These are phyloP conservation scores for Oemleria cerasiformis DNA, from an alignment of 306 rosid genomes.

Conservation along the genomic window DNA sequence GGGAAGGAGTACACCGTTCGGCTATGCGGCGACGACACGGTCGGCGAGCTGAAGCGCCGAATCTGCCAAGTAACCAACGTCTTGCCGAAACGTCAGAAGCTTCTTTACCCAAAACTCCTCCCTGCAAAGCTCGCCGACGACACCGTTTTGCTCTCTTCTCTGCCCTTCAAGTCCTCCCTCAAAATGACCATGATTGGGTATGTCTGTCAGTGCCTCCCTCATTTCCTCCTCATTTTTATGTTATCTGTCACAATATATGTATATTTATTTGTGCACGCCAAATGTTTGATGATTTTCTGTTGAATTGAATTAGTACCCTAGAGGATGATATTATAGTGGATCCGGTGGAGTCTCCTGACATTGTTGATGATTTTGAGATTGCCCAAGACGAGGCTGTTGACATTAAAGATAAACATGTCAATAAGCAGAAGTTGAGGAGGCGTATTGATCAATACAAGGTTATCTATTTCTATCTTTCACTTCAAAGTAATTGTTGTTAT, in stretches of 20 bases:
- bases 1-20: conserved; percentile 89
- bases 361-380: conserved; percentile 83
- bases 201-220: neutral
- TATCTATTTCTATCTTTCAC: neutral
- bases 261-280: neutral
- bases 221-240: neutral
- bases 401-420: conserved; percentile 66
- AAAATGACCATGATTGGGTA: conserved; percentile 95
- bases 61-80: conserved; percentile 87
- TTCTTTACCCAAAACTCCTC: conserved; percentile 68
- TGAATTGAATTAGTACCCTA: conserved; percentile 48
- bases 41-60: conserved; percentile 86
- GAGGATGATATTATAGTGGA: conserved; percentile 84
- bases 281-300: neutral
- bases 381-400: conserved; percentile 74
- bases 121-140: conserved; percentile 85
- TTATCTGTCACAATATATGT: neutral
- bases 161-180: conserved; percentile 67
- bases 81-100: conserved; percentile 87
- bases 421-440: conserved; percentile 65
- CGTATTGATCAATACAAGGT: conserved; percentile 67
- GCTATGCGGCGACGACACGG: conserved; percentile 76
- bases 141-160: conserved; percentile 64
- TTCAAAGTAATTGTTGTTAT: neutral
- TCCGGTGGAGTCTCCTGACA: conserved; percentile 70